A percentile compares a stretch with the other conserved stretches of the same genome.
phyloP scores from a whole-genome alignment of 2,329 filamentous ascomycete genomes.

The Pseudopyricularia cyperi region DNA sequence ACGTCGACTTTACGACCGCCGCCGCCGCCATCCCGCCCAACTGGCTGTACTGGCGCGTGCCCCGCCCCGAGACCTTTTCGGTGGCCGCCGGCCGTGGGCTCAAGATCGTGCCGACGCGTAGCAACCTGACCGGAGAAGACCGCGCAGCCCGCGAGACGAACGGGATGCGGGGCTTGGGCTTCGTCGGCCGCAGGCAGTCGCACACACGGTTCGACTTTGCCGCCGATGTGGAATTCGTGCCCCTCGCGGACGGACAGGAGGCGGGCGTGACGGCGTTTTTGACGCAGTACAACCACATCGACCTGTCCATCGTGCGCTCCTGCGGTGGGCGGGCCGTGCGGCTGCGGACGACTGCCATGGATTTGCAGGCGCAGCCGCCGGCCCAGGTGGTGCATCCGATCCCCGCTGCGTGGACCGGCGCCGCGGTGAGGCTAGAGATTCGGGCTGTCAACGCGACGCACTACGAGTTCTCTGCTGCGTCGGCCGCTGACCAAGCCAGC shows the following conservation, averaged over 20 bases:
- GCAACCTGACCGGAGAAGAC: slow-evolving; percentile 14
- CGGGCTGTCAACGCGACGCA: slow-evolving; percentile 14
- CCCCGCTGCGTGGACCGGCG: neutral
- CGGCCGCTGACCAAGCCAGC: slow-evolving; percentile 7
- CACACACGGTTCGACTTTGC: slow-evolving; percentile 17
- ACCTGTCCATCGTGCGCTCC: slow-evolving; percentile 16
- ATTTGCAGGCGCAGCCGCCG: slow-evolving; percentile 13
- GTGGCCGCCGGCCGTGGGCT: slow-evolving; percentile 13
- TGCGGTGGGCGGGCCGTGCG: neutral
- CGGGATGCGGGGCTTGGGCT: slow-evolving; percentile 13
- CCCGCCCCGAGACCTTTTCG: slow-evolving; percentile 12
- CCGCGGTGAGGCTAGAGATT: slow-evolving; percentile 16
- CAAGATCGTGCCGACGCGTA: slow-evolving; percentile 13
- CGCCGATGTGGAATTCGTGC: slow-evolving; percentile 16
- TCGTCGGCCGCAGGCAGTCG: slow-evolving; percentile 18
- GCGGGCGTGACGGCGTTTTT: slow-evolving; percentile 20
- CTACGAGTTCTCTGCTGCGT: slow-evolving; percentile 15
- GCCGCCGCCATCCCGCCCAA: slow-evolving; percentile 14
- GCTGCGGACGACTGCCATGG: slow-evolving; percentile 3
- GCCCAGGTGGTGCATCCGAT: neutral
- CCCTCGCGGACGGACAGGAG: slow-evolving; percentile 13
- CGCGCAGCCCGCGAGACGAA: slow-evolving; percentile 8
- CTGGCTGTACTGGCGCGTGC: slow-evolving; percentile 19
- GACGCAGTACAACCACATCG: slow-evolving; percentile 18
- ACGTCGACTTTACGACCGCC: slow-evolving; percentile 25